These are phyloP conservation scores for Aspergillus kassunensis DNA, from an alignment of 495 filamentous ascomycete genomes.

Conservation along the genomic window DNA sequence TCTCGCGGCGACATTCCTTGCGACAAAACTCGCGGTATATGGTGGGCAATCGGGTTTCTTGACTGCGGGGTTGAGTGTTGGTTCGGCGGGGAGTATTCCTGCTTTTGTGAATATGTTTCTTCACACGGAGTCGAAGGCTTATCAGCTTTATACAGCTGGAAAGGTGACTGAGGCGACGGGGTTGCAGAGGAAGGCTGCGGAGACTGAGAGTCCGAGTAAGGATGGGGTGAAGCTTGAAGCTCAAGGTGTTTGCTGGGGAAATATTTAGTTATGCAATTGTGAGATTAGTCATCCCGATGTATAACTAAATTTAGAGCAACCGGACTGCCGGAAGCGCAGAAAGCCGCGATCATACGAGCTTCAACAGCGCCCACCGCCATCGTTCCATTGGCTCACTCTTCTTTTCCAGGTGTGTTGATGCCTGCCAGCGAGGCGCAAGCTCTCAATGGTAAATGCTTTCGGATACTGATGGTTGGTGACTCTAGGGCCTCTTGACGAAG, in stretches of 20 bases:
- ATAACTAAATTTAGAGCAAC: too few relatives aligned
- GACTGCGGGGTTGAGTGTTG: slow-evolving; percentile 53
- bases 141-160: slow-evolving; percentile 47
- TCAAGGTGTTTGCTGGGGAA: slow-evolving; percentile 46
- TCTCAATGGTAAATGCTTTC: not conserved
- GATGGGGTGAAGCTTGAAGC: slow-evolving; percentile 55
- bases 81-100: slow-evolving; percentile 60
- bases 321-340: slow-evolving; percentile 33
- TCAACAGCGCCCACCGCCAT: slow-evolving; percentile 18
- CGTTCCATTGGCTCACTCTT: slow-evolving; percentile 15
- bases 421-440: not conserved
- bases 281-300: too few relatives aligned
- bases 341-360: slow-evolving; percentile 45
- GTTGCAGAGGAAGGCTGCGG: slow-evolving; percentile 50
- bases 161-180: slow-evolving; percentile 50
- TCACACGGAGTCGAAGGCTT: slow-evolving; percentile 49
- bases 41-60: slow-evolving; percentile 71
- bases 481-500: not conserved
- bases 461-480: not conserved
- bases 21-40: slow-evolving; percentile 58
- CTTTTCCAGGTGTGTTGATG: not conserved
- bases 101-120: slow-evolving; percentile 67
- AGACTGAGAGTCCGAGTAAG: slow-evolving; percentile 55
- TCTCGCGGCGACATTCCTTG: slow-evolving; percentile 49
- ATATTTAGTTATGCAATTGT: too few relatives aligned